Evolutionary conservation across 2,329 filamentous ascomycete genomes (phyloP), one percentile per base, ranked within the genome.

Genomic region (Beauveria rudraprayagi): DNA sequence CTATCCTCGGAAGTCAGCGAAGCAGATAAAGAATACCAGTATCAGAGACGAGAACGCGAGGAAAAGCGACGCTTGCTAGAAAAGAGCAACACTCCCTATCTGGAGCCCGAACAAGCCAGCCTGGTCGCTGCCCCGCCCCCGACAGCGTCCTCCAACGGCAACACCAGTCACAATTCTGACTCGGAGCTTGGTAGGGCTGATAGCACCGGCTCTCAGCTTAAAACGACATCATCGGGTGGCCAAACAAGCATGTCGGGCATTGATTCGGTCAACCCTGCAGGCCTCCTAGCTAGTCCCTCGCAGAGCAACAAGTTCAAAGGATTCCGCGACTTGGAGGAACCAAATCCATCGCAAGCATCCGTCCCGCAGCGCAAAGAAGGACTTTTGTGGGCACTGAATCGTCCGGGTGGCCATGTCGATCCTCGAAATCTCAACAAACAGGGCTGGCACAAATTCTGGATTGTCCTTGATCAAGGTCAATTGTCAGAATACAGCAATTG

Each of bases 401-500:
- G 91, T 65, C 93, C 93, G 3, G 92, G 92, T 19, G 93, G 91
- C 61, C 94, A 99, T 72, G 92, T 94, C 30, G 95, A 99, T 72
- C 94, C 94, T 10, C 91, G 94, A 67, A 92, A 91, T 19, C 80
- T 99, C 67, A 97, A 97, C 71, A 97, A 97, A 72, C 92, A 96
- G 74, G 92, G 91, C 56, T 99, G 94, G 94, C 94, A 99, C 74
- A 99, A 99, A 90, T 99, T 97, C 75, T 99, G 94, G 94, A 95
- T 99, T 65, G 94, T 99, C 2, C 81, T 99, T 50, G 95, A 97
- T 71, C 92, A 96, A 74, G 94, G 94, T 26, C 96, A 94, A 72
- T 81, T 99, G 17, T 97, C 93, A 1, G 94, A 99, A 71, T 99
- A 99, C 75, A 96, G 92, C 72, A 97, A 99, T 73, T 99, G 94